A percentile compares a stretch with the other conserved stretches of the same genome.
phyloP scores from a whole-genome alignment of 2,329 filamentous ascomycete genomes.

The Blastomyces emzantsi region DNA sequence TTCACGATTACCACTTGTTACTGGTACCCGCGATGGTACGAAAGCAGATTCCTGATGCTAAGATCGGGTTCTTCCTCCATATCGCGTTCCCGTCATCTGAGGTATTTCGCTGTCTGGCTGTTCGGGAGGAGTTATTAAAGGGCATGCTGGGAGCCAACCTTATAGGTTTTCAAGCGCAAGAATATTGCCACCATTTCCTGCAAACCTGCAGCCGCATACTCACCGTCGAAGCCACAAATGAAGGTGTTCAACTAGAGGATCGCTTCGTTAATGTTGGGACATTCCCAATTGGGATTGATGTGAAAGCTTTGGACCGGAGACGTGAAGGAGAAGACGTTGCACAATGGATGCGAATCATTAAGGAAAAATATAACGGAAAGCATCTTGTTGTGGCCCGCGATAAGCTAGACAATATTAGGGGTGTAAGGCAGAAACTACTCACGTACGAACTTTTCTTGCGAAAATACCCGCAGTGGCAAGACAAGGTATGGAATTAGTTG shows the following conservation, averaged over 20 bases:
- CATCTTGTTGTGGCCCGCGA: constrained; percentile 86
- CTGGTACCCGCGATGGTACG: constrained; percentile 84
- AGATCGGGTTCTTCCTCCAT: constrained; percentile 94
- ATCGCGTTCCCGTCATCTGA: constrained; percentile 94
- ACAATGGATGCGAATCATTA: constrained; percentile 70
- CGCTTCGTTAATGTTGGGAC: constrained; percentile 84
- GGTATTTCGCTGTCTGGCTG: constrained; percentile 84
- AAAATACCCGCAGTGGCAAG: constrained; percentile 81
- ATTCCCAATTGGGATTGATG: constrained; percentile 85
- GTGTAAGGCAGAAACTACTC: constrained; percentile 85
- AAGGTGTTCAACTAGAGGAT: constrained; percentile 84
- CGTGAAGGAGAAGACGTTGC: constrained; percentile 64
- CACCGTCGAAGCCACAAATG: constrained; percentile 77
- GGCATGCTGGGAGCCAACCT: constrained; percentile 90
- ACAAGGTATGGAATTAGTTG: constrained; percentile 44
- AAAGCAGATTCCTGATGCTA: constrained; percentile 74
- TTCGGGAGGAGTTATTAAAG: constrained; percentile 76
- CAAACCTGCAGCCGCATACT: constrained; percentile 91
- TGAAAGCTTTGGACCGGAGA: constrained; percentile 60
- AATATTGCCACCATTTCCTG: constrained; percentile 89
- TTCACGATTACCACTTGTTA: constrained; percentile 91
- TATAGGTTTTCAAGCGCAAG: constrained; percentile 85
- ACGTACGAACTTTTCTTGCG: constrained; percentile 92
- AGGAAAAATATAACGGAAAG: constrained; percentile 78
- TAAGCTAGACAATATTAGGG: constrained; percentile 86